Conservation (phyloP, 176 grass and related monocot species). For the Oryza punctata region DNA sequence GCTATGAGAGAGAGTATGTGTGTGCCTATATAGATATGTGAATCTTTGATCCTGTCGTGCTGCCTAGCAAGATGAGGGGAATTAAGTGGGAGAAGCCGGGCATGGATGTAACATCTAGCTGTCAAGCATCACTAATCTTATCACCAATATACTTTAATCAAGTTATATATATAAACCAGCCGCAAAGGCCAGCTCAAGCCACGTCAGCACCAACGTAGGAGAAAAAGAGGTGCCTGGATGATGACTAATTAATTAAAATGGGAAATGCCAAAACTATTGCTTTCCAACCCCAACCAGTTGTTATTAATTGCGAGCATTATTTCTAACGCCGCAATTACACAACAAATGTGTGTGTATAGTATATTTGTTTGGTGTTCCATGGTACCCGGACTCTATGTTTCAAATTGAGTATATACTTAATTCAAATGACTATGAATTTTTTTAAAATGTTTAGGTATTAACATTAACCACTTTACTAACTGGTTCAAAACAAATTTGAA, state of each 20-base stretch:
- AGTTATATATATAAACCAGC: background rate
- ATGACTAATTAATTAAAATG: background rate
- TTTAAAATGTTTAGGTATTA: no score
- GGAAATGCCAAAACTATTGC: constrained; percentile 40
- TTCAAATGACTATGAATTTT: no score
- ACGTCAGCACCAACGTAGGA: constrained; percentile 39
- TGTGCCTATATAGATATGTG: background rate
- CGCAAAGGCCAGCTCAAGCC: constrained; percentile 24
- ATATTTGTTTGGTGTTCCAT: no score
- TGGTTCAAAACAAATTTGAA: no score
- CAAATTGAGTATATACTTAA: no score
- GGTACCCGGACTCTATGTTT: no score
- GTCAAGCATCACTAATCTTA: constrained; percentile 40
- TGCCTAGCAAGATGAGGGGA: background rate
- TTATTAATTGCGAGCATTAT: background rate
- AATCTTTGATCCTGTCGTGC: constrained; percentile 19
- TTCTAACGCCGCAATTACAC: background rate
- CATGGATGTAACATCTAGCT: constrained; percentile 33
- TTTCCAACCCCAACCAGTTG: background rate
- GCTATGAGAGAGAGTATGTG: background rate
- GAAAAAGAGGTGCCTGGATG: constrained; percentile 1
- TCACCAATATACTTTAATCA: constrained; percentile 28
- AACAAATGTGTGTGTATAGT: no score
- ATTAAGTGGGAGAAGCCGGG: background rate
- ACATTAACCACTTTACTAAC: no score